Conservation (phyloP, 139 green algal genomes). For the Picochlorum sp. region DNA sequence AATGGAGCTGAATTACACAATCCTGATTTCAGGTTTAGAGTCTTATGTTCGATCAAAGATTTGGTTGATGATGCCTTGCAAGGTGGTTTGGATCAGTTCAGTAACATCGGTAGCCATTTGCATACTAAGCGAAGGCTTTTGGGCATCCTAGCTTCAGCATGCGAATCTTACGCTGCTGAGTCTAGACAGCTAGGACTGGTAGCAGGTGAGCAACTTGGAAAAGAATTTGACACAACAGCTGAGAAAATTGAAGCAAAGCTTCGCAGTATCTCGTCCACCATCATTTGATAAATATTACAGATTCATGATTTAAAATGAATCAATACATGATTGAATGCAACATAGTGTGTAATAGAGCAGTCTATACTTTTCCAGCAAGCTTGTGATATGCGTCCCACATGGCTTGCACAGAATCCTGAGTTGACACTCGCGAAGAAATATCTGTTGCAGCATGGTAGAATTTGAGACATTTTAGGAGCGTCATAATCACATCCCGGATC, state of each 20-base stretch:
- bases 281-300: too few species aligned
- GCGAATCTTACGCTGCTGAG: constrained; percentile 26
- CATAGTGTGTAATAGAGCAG: too few species aligned
- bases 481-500: too few species aligned
- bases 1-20: constrained; percentile 23
- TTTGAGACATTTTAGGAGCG: too few species aligned
- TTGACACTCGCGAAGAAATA: too few species aligned
- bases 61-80: constrained; percentile 3
- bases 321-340: too few species aligned
- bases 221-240: constrained; percentile 6
- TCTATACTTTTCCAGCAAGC: too few species aligned
- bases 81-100: constrained; percentile 5
- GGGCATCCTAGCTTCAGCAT: constrained; percentile 22
- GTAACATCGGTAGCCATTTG: neutral
- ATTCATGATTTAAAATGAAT: too few species aligned
- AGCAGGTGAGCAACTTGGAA: constrained; percentile 5
- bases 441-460: too few species aligned
- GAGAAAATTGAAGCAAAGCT: neutral
- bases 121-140: constrained; percentile 12
- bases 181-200: neutral
- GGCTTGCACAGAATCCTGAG: too few species aligned
- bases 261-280: too few species aligned
- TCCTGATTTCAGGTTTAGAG: constrained; percentile 22
- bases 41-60: constrained; percentile 21
- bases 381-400: too few species aligned